Evolutionary conservation across 192 early-diverging fungal species (phyloP).

Genomic region (Martensiomyces pterosporus): DNA sequence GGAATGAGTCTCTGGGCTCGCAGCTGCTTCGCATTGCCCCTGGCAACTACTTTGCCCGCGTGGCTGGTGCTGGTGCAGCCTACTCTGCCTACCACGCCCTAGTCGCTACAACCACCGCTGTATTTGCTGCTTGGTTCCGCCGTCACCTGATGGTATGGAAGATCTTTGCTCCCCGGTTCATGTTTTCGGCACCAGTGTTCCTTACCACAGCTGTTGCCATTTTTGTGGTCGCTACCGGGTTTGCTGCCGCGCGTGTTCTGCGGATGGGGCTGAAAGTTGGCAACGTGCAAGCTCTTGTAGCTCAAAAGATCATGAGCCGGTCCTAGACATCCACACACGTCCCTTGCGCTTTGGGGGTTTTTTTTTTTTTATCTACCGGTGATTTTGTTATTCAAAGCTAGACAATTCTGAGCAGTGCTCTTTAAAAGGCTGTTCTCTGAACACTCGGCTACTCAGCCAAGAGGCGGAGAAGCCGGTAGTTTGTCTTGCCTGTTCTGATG

Average conservation of each 20-base stretch:
- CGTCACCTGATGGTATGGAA: slow-evolving; percentile 98
- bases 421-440: too few relatives aligned
- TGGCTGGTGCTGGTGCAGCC: slow-evolving; percentile 45
- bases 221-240: slow-evolving; percentile 23
- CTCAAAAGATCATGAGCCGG: too few relatives aligned
- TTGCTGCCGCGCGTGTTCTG: slow-evolving; percentile 23
- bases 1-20: slow-evolving; percentile 34
- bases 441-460: too few relatives aligned
- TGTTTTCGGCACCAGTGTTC: slow-evolving; percentile 51
- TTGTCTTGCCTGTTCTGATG: slow-evolving; percentile 75
- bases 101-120: slow-evolving; percentile 45
- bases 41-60: slow-evolving; percentile 13
- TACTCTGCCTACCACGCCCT: slow-evolving; percentile 52
- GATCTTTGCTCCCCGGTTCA: slow-evolving; percentile 87
- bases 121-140: slow-evolving; percentile 65
- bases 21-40: slow-evolving; percentile 27
- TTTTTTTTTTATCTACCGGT: too few relatives aligned
- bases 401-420: too few relatives aligned
- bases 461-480: too few relatives aligned
- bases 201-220: slow-evolving; percentile 7
- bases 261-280: slow-evolving; percentile 19
- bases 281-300: slow-evolving; percentile 3
- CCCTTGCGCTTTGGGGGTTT: too few relatives aligned
- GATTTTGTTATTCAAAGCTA: too few relatives aligned
- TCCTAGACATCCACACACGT: too few relatives aligned